These are phyloP conservation scores for Chaetoscypha palmicola DNA, from an alignment of 2,329 filamentous ascomycete species.

Conservation along the genomic window DNA sequence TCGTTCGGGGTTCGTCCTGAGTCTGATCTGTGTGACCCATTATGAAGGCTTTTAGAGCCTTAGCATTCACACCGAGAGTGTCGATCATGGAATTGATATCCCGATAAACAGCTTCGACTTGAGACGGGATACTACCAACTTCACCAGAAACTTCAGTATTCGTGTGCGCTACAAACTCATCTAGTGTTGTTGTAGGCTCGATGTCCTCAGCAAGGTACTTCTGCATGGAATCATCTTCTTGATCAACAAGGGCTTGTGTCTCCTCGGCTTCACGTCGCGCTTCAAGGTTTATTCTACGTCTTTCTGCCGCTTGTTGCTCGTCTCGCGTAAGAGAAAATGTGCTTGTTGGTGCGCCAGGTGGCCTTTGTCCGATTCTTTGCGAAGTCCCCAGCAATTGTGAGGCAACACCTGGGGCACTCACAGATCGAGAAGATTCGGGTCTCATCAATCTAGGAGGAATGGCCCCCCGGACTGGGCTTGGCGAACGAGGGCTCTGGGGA, in stretches of 20 bases:
- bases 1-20: constrained; percentile 48
- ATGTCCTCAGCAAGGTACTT: constrained; percentile 53
- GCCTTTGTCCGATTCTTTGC: constrained; percentile 42
- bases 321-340: constrained; percentile 21
- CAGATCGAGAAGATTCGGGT: constrained; percentile 47
- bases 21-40: constrained; percentile 56
- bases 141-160: constrained; percentile 42
- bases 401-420: constrained; percentile 53
- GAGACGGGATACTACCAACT: constrained; percentile 49
- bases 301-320: constrained; percentile 25
- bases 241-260: constrained; percentile 51
- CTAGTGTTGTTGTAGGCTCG: constrained; percentile 53
- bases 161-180: constrained; percentile 60
- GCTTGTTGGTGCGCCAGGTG: constrained; percentile 31
- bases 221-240: constrained; percentile 64
- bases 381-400: constrained; percentile 42
- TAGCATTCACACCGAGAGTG: constrained; percentile 78
- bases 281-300: constrained; percentile 33
- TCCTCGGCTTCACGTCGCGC: constrained; percentile 52
- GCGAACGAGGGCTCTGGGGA: constrained; percentile 55
- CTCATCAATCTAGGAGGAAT: constrained; percentile 44
- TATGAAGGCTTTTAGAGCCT: constrained; percentile 51
- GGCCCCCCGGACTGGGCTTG: constrained; percentile 60
- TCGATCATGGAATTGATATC: constrained; percentile 94
- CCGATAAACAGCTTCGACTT: constrained; percentile 62